Conservation (phyloP, 164 flowering plant species). For the Chimonanthus praecox region DNA sequence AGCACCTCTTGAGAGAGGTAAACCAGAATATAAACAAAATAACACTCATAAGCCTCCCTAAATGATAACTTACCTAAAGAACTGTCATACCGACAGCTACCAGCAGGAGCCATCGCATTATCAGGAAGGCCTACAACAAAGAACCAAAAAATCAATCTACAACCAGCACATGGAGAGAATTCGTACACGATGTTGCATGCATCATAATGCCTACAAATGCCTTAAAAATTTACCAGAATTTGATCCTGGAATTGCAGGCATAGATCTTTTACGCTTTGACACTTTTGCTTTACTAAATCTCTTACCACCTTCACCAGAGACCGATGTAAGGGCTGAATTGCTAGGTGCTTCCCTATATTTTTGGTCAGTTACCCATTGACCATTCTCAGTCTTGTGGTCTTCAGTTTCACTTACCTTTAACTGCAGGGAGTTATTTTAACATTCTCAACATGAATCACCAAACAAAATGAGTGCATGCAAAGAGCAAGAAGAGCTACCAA, state of each 20-base stretch:
- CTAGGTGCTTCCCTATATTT: conserved; percentile 10
- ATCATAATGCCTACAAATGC: background rate
- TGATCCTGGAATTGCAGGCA: conserved; percentile 19
- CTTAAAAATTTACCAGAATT: conserved; percentile 25
- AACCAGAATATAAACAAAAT: background rate
- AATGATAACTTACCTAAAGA: conserved; percentile 39
- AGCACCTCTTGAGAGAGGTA: background rate
- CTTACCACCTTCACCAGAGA: conserved; percentile 14
- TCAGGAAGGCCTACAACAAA: conserved; percentile 20
- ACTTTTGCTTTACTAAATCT: conserved; percentile 24
- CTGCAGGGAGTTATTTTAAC: conserved; percentile 7
- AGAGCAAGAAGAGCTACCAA: background rate
- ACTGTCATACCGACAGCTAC: conserved; percentile 52
- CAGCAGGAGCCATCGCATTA: conserved; percentile 24
- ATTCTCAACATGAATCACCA: background rate
- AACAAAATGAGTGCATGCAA: background rate
- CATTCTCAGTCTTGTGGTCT: conserved; percentile 6
- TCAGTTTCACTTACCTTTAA: conserved; percentile 10
- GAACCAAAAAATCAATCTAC: conserved; percentile 1
- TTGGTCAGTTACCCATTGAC: conserved; percentile 8
- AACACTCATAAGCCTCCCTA: background rate
- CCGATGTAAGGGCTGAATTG: conserved; percentile 1
- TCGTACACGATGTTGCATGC: background rate
- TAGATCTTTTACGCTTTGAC: conserved; percentile 23
- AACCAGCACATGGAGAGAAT: background rate